Conservation (phyloP, 495 filamentous ascomycete species). For the Chaetomium tenue region DNA sequence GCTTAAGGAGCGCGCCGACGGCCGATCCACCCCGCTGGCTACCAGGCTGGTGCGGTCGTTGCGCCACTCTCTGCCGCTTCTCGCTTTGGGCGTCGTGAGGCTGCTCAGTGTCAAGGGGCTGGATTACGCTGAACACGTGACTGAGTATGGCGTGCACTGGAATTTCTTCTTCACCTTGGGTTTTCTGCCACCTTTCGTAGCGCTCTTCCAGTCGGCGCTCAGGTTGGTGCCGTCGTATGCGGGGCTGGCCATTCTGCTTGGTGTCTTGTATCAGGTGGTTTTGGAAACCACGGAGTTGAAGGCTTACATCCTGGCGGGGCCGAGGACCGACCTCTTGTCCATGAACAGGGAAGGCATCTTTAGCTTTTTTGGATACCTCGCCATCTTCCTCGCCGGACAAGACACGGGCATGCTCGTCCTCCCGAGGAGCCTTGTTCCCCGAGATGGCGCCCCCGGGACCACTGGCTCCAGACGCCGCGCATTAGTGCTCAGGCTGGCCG, state of each 20-base stretch:
- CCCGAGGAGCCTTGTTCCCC: slow-evolving; percentile 51
- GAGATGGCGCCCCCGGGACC: slow-evolving; percentile 33
- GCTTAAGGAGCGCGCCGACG: slow-evolving; percentile 64
- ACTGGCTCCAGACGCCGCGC: slow-evolving; percentile 44
- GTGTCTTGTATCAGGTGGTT: slow-evolving; percentile 64
- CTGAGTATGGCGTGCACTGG: slow-evolving; percentile 98
- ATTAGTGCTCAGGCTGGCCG: slow-evolving; percentile 58
- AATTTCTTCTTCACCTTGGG: slow-evolving; percentile 99
- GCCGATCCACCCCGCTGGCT: slow-evolving; percentile 47
- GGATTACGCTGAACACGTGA: slow-evolving; percentile 96
- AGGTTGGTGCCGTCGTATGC: slow-evolving; percentile 68
- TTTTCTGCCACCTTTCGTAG: slow-evolving; percentile 83
- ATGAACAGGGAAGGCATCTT: slow-evolving; percentile 93
- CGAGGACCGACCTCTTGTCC: slow-evolving; percentile 71
- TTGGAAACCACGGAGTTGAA: slow-evolving; percentile 78
- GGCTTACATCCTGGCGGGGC: slow-evolving; percentile 78
- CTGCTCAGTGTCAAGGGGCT: slow-evolving; percentile 88
- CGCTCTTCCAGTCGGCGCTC: slow-evolving; percentile 70
- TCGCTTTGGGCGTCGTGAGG: slow-evolving; percentile 76
- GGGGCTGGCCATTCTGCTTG: slow-evolving; percentile 63
- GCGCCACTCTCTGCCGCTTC: slow-evolving; percentile 77
- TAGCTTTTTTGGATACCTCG: slow-evolving; percentile 88
- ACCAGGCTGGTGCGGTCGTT: slow-evolving; percentile 60
- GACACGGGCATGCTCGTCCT: slow-evolving; percentile 75
- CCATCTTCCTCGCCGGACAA: slow-evolving; percentile 91